Conservation (phyloP, 164 flowering plant species). For the Magnolia kwangsiensis region DNA sequence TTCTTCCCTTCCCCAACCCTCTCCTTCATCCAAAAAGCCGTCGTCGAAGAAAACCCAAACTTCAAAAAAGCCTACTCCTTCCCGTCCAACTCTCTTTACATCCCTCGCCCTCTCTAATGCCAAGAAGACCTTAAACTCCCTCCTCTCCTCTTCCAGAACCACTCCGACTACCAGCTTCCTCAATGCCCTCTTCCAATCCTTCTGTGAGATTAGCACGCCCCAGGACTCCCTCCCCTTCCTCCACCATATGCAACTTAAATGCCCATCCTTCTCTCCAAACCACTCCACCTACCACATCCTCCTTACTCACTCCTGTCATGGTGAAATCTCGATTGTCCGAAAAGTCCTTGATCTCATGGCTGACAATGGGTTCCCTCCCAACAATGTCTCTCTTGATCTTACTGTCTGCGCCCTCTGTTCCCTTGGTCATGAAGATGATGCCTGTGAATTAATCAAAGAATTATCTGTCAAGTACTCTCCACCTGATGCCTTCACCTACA, state of each 20-base stretch:
- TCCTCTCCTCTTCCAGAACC: slow-evolving; percentile 27
- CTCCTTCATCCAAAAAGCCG: slow-evolving; percentile 20
- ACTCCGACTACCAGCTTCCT: slow-evolving; percentile 34
- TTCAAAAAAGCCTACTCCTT: not conserved
- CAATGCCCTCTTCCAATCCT: slow-evolving; percentile 70
- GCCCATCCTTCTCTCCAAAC: slow-evolving; percentile 57
- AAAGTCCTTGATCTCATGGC: slow-evolving; percentile 55
- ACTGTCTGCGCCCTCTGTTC: slow-evolving; percentile 65
- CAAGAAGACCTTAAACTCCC: slow-evolving; percentile 41
- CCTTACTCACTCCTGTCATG: slow-evolving; percentile 42
- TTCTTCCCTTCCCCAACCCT: slow-evolving; percentile 10
- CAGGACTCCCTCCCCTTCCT: slow-evolving; percentile 51
- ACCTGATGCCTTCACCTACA: slow-evolving; percentile 65
- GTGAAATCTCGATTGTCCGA: slow-evolving; percentile 31
- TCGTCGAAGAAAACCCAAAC: not conserved
- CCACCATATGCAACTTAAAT: slow-evolving; percentile 56
- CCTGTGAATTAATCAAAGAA: slow-evolving; percentile 53
- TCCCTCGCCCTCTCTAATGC: slow-evolving; percentile 63
- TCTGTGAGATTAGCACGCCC: slow-evolving; percentile 25
- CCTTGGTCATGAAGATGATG: slow-evolving; percentile 44
- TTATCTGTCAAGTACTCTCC: slow-evolving; percentile 36
- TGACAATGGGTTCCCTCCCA: slow-evolving; percentile 50
- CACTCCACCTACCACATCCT: slow-evolving; percentile 61
- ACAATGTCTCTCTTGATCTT: slow-evolving; percentile 55
- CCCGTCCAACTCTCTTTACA: slow-evolving; percentile 24